Base-by-base conservation (phyloP, 176 grass and related monocot species). In the Bonia amplexicaulis region DNA sequence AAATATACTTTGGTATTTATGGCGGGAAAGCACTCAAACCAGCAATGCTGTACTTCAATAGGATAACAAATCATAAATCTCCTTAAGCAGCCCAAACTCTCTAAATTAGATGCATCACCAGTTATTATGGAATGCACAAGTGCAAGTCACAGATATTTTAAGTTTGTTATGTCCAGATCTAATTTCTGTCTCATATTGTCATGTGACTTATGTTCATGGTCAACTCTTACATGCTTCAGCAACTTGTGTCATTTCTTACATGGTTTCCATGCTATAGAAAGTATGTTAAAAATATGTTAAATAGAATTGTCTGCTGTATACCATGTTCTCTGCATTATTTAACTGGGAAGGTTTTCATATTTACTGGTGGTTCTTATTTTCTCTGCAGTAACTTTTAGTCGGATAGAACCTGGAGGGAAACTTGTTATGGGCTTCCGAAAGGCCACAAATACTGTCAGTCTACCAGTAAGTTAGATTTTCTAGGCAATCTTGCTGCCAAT, bases 391-490 rank as follows among this genome's bases (percentile, higher is more conserved):
- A 99, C 97, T 74, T 99, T 99, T 86, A 99, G 97, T 74, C 88
- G 93, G 25, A 94, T 99, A 89, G 97, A 99, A 87, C 97, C 97
- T 86, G 92, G 91, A 82, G 92, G 97, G 35, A 99, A 99, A 89
- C 97, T 99, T 89, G 91, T 99, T 76, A 99, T 99, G 97, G 97
- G 97, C 68, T 99, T 96, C 63, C 84, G 97, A 29, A 99, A 99
- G 89, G 97, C 97, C 54, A 99, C 91, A 77, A 99, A 99, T 85
- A 94, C 91, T 82, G 84, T 90, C 44, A 92, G 84, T 75, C 73
- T 99, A 54, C 91, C 91, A 66, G 96, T 96, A 94, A 91, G 78
- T 87, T 84, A 3, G 25, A 85, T 73, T 59, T 71, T 86, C 52
- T 29, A 33, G 29, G 10, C 53, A 61, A 72, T 85, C 7, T 66